A percentile compares a stretch with the other conserved stretches of the same genome.
These are phyloP conservation scores for Ogataea paraovalis DNA, from an alignment of 805 yeast genomes.

Conservation along the genomic window DNA sequence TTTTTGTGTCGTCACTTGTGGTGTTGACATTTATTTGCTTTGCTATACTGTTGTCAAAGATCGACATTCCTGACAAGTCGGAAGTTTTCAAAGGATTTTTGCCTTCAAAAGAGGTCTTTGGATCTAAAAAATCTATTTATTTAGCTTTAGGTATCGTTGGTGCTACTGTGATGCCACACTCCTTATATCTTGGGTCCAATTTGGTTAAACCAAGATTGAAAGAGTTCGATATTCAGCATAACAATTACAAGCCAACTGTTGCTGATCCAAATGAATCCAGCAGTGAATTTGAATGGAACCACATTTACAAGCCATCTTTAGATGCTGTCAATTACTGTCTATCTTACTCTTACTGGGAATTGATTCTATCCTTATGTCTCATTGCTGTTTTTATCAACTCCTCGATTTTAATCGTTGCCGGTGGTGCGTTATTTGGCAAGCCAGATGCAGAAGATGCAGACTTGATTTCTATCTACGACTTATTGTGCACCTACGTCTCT, in stretches of 20 bases:
- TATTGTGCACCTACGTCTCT: conserved; percentile 59
- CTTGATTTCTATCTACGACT: conserved; percentile 67
- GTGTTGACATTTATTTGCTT: conserved; percentile 74
- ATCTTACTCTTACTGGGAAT: conserved; percentile 68
- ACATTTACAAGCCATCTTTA: conserved; percentile 61
- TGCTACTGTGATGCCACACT: conserved; percentile 95
- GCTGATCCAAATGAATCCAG: conserved; percentile 14
- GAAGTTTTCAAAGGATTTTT: conserved; percentile 63
- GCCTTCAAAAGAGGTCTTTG: conserved; percentile 54
- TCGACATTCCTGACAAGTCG: conserved; percentile 47
- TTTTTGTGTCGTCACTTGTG: conserved; percentile 68
- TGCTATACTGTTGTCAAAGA: conserved; percentile 59
- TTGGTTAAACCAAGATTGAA: conserved; percentile 79
- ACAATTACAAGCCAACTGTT: conserved; percentile 10
- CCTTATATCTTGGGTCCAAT: conserved; percentile 79
- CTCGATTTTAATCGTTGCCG: conserved; percentile 78
- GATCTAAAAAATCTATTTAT: conserved; percentile 64
- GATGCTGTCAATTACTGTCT: conserved; percentile 71
- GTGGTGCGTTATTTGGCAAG: conserved; percentile 67
- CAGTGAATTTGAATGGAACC: conserved; percentile 30
- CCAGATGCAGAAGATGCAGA: conserved; percentile 78
- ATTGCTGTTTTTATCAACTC: conserved; percentile 85
- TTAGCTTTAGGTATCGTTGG: conserved; percentile 82
- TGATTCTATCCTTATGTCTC: conserved; percentile 65
- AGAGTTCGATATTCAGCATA: conserved; percentile 58